Evolutionary conservation across 345 rosid genomes (phyloP).

Genomic region (Salix caprea): DNA sequence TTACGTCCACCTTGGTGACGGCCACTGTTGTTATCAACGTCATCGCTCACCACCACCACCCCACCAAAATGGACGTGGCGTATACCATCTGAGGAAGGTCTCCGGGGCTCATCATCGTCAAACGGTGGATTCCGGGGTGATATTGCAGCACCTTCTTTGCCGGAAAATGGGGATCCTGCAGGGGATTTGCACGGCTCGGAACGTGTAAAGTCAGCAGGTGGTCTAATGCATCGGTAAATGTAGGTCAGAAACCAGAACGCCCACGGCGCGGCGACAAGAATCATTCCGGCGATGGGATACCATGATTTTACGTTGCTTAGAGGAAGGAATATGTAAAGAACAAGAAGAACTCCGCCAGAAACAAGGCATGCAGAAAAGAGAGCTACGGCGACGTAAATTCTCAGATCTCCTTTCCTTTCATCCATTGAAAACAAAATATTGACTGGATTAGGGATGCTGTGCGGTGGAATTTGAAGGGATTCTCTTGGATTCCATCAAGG

Average conservation of each 20-base stretch:
- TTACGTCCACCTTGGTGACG: background rate
- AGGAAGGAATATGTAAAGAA: conserved; percentile 43
- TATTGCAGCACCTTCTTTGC: background rate
- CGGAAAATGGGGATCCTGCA: background rate
- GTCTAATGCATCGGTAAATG: conserved; percentile 40
- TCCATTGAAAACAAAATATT: conserved; percentile 11
- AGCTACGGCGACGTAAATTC: conserved; percentile 36
- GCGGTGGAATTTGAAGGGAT: too few species aligned
- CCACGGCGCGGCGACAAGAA: conserved; percentile 67
- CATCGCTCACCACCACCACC: conserved; percentile 36
- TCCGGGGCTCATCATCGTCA: background rate
- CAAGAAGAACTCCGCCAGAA: conserved; percentile 50
- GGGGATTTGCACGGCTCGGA: background rate
- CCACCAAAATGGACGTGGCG: conserved; percentile 51
- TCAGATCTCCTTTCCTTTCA: conserved; percentile 43
- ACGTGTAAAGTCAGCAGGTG: conserved; percentile 15
- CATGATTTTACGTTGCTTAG: conserved; percentile 21
- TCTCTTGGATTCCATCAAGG: background rate
- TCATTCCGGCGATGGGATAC: conserved; percentile 46
- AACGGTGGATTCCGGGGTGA: background rate
- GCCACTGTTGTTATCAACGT: conserved; percentile 10
- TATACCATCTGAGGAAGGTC: conserved; percentile 20
- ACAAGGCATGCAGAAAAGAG: conserved; percentile 46
- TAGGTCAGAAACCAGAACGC: conserved; percentile 56
- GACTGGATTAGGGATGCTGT: too few species aligned